Base-by-base conservation (phyloP, 2,329 filamentous ascomycete genomes). In the Aspergillus latus region DNA sequence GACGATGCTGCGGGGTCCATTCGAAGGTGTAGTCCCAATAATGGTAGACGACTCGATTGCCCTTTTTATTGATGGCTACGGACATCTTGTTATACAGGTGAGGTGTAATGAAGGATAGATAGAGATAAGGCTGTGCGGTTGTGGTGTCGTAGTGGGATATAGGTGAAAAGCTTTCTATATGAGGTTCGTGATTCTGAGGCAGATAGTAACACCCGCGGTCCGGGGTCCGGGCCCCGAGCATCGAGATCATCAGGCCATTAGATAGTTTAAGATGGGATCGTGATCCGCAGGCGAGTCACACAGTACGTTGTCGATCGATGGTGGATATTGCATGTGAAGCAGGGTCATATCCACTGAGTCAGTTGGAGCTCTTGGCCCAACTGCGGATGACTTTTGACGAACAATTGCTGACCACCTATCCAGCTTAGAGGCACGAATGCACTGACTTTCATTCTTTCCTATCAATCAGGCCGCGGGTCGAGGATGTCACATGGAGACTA, bases 21-120 rank as follows among this genome's bases (percentile, higher is more conserved):
- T 57, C 54, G 6, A 57, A 57, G 26, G 28, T 43, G 13, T 53
- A 57, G 54, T 57, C 49, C 54, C 54, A 57, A 30, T 52, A 57
- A 30, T 57, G 49, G 42, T 57, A 57, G 32, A 43, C 32, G 9
- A 48, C 15, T 6, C 49, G n/a, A 21, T 57, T 57, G 6, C 54
- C 44, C n/a, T 48, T 52, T 11, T 32, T 57, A 15, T 52, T 53
- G 8, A 26, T 48, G 3, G 43, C 37, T 1, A 48, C 32, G 4
- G 49, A 30, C 54, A 57, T 57, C 3, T 15, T 42, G n/a, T 2
- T 42, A 26, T 21, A 13, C 2, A 15, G n/a, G 3, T 36, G 3
- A 13, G 13, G 26, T n/a, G 3, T 34, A 11, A 34, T 15, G 26
- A 5, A n/a, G 37, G 37, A 6, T 36, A 36, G 34, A 36, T 36